Base-by-base conservation (phyloP, 208 protist species). In the Leishmania aethiopica region DNA sequence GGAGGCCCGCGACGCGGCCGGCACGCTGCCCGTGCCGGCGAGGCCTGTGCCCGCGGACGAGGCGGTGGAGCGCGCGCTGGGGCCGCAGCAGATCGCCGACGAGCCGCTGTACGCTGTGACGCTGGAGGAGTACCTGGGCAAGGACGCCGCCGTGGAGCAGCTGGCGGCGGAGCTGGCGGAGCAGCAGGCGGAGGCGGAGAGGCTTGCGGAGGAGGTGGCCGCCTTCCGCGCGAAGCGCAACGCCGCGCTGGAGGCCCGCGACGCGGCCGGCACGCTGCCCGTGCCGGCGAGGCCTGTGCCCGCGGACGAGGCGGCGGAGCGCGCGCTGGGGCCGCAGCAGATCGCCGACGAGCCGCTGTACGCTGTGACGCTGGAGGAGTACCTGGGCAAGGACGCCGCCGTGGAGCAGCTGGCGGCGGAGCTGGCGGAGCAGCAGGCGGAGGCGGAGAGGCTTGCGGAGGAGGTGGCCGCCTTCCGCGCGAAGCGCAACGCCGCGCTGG, bases 261-360 rank as follows among this genome's bases (percentile, higher is more conserved):
- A 75, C 40, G 81, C 77, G 19, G 79, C 84, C 15, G 86, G 73
- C 66, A 71, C 85, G 84, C 81, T 89, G 81, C 57, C 69, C 40
- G 79, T 75, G 51, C 42, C 22, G n/a, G 75, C 75, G 62, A 70
- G 60, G 75, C 75, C 84, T 45, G 64, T 83, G 72, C 22, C 67
- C 15, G 79, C 80, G 37, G 83, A 77, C 35, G 79, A 87, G 13
- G 83, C 81, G 19, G 86, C 79, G 2, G 73, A 74, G 71, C 74
- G 51, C 42, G 77, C 84, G 32, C 76, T 83, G 75, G 79, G 77
- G n/a, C 79, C 79, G 28, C 57, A 35, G 35, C 51, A 77, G 79
- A 74, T 83, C 73, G 57, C 72, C 35, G 79, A 78, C 70, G 79
- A 74, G 71, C 81, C 81, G 81, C 75, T 84, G 81, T 79, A 80